These are phyloP conservation scores for Nicotiana noctiflora DNA, from an alignment of 257 asterid species.

Conservation along the genomic window DNA sequence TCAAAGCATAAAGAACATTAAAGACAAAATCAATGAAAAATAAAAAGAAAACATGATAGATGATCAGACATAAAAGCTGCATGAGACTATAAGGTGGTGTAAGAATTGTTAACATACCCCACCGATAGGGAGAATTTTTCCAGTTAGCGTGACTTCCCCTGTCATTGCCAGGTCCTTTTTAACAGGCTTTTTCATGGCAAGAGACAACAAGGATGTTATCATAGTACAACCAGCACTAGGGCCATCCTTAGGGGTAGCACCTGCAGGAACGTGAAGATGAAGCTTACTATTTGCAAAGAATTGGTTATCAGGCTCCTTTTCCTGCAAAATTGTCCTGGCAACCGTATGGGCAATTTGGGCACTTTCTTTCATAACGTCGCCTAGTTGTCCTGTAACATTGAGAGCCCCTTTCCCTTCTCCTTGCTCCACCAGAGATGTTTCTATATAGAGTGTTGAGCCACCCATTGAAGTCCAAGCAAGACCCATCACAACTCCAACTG, in stretches of 20 bases:
- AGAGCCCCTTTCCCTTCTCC: slow-evolving; percentile 90
- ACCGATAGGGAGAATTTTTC: slow-evolving; percentile 94
- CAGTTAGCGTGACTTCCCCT: slow-evolving; percentile 84
- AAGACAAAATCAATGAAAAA: background rate
- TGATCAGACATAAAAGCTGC: background rate
- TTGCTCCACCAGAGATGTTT: slow-evolving; percentile 67
- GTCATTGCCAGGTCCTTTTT: slow-evolving; percentile 97
- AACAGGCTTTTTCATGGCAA: slow-evolving; percentile 70
- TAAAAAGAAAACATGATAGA: background rate
- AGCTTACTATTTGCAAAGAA: slow-evolving; percentile 73
- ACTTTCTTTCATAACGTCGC: slow-evolving; percentile 98
- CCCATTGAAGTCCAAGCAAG: slow-evolving; percentile 99
- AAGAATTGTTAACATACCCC: slow-evolving; percentile 61
- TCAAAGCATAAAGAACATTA: background rate
- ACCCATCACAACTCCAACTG: slow-evolving; percentile 96
- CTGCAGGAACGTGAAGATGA: slow-evolving; percentile 98
- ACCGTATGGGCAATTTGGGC: slow-evolving; percentile 92
- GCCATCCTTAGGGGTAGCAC: slow-evolving; percentile 97
- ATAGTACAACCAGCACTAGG: slow-evolving; percentile 99
- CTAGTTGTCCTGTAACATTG: slow-evolving; percentile 82
- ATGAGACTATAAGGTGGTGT: background rate
- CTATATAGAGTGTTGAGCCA: slow-evolving; percentile 90
- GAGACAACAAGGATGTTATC: slow-evolving; percentile 88
- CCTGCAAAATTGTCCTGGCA: slow-evolving; percentile 69
- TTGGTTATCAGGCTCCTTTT: slow-evolving; percentile 58